Conservation (phyloP, 2,329 filamentous ascomycete genomes). For the Trichoderma endophyticum region DNA sequence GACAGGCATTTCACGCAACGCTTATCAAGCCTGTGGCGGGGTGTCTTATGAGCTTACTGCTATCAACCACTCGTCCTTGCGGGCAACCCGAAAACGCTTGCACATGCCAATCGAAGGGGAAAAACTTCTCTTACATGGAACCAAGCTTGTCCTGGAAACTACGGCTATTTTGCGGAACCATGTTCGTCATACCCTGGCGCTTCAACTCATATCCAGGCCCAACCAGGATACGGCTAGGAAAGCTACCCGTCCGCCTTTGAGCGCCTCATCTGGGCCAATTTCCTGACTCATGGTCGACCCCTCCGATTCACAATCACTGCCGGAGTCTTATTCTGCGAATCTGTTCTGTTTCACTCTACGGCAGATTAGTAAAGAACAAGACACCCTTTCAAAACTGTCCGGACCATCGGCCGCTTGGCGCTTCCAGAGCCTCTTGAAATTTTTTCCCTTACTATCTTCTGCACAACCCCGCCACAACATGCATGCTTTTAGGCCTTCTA, state of each 20-base stretch:
- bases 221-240: background rate
- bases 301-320: background rate
- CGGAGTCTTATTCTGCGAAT: background rate
- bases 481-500: slow-evolving; percentile 2
- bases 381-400: background rate
- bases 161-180: slow-evolving; percentile 17
- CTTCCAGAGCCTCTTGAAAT: background rate
- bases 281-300: background rate
- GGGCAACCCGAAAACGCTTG: background rate
- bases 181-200: slow-evolving; percentile 5
- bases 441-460: background rate
- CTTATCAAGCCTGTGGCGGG: slow-evolving; percentile 2
- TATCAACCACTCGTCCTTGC: background rate
- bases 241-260: background rate
- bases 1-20: background rate
- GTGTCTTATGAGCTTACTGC: background rate
- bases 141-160: slow-evolving; percentile 1
- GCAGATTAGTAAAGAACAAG: background rate
- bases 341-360: background rate
- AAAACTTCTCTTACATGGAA: background rate
- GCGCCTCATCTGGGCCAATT: background rate
- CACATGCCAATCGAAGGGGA: slow-evolving; percentile 15
- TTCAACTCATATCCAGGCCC: background rate
- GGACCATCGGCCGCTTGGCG: background rate
- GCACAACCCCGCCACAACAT: slow-evolving; percentile 12